Evolutionary conservation across 2,329 filamentous ascomycete genomes (phyloP).

Genomic region (Colletotrichum sublineola): DNA sequence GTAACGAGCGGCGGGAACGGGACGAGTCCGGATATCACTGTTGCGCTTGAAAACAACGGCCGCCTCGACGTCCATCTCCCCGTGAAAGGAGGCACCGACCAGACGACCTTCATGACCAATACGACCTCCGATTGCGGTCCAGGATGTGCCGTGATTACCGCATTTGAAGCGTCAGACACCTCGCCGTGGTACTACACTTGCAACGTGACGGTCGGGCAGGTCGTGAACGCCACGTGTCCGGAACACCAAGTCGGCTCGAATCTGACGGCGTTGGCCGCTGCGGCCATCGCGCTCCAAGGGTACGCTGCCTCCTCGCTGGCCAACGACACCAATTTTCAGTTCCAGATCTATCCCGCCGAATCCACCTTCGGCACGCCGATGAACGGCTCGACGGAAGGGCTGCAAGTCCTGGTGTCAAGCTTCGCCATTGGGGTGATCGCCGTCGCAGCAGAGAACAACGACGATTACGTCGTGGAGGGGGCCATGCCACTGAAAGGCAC

Average conservation of each 20-base stretch:
- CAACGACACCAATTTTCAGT: slow-evolving; percentile 47
- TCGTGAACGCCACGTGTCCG: slow-evolving; percentile 52
- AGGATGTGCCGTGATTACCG: slow-evolving; percentile 50
- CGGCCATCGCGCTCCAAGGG: slow-evolving; percentile 57
- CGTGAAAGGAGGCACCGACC: slow-evolving; percentile 48
- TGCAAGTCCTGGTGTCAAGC: slow-evolving; percentile 54
- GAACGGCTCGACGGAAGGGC: slow-evolving; percentile 48
- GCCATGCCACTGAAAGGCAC: slow-evolving; percentile 50
- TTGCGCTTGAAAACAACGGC: slow-evolving; percentile 45
- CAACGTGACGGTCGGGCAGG: slow-evolving; percentile 53
- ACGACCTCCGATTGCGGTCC: slow-evolving; percentile 44
- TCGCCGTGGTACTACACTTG: slow-evolving; percentile 59
- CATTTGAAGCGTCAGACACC: slow-evolving; percentile 54
- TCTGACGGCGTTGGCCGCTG: slow-evolving; percentile 52
- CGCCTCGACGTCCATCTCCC: slow-evolving; percentile 41
- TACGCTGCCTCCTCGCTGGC: slow-evolving; percentile 47
- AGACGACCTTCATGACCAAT: slow-evolving; percentile 55
- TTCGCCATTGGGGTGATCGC: slow-evolving; percentile 55
- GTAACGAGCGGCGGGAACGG: slow-evolving; percentile 52
- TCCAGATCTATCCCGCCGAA: slow-evolving; percentile 59
- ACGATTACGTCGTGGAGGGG: slow-evolving; percentile 46
- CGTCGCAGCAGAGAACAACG: slow-evolving; percentile 50
- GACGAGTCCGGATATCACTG: slow-evolving; percentile 45
- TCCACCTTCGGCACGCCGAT: slow-evolving; percentile 53
- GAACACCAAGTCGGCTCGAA: slow-evolving; percentile 53